phyloP scores from a whole-genome alignment of 23 red algal genomes.

The Rhodosorus marinus region DNA sequence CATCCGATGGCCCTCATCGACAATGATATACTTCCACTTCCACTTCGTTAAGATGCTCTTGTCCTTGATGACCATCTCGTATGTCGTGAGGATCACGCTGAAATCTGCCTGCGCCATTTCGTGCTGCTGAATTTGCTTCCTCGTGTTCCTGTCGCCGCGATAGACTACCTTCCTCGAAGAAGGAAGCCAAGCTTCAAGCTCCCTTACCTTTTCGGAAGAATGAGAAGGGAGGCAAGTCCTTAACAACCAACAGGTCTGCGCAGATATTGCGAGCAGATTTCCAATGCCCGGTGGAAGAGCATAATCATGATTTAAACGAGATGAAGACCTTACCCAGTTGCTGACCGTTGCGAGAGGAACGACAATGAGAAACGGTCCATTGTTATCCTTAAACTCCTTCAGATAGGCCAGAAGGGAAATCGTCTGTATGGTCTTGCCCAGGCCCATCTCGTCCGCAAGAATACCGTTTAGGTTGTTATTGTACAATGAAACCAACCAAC shows the following conservation, averaged over 20 bases:
- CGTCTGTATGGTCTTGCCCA: slow-evolving; percentile 97
- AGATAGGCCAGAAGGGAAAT: slow-evolving; percentile 66
- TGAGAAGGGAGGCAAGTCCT: too few relatives aligned
- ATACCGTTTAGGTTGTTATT: slow-evolving; percentile 92
- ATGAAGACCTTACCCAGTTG: slow-evolving; percentile 96
- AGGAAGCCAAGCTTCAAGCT: slow-evolving; percentile 72
- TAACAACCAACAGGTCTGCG: too few relatives aligned
- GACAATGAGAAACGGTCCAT: slow-evolving; percentile 71
- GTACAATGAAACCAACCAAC: slow-evolving; percentile 84
- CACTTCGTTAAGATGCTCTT: slow-evolving; percentile 59
- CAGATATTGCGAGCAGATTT: too few relatives aligned
- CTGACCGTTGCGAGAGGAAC: slow-evolving; percentile 72
- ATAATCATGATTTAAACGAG: too few relatives aligned
- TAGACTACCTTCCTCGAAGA: slow-evolving; percentile 65
- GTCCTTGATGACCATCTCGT: slow-evolving; percentile 81
- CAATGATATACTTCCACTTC: slow-evolving; percentile 96
- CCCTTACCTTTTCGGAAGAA: too few relatives aligned
- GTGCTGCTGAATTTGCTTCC: slow-evolving; percentile 43
- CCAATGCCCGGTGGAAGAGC: too few relatives aligned
- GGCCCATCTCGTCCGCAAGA: slow-evolving; percentile 94
- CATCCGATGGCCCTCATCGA: slow-evolving; percentile 98
- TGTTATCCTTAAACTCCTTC: slow-evolving; percentile 47
- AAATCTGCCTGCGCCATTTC: slow-evolving; percentile 64
- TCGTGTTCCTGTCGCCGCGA: slow-evolving; percentile 47
- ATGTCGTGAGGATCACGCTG: slow-evolving; percentile 80